These are phyloP conservation scores for Botrytis aclada DNA, from an alignment of 2,329 filamentous ascomycete species.

Conservation along the genomic window DNA sequence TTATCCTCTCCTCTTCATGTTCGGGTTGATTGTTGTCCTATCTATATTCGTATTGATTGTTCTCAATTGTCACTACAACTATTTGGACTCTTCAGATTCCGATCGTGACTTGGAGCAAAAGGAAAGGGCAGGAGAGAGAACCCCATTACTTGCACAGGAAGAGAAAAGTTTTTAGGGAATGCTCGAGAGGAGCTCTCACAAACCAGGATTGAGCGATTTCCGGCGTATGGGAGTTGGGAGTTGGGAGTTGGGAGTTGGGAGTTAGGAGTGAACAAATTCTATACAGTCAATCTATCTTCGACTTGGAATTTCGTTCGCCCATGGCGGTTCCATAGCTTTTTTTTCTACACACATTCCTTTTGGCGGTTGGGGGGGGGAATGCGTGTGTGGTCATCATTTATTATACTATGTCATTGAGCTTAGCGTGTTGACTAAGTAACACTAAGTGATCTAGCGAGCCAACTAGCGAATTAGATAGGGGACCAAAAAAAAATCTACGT, in stretches of 20 bases:
- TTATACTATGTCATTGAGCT: background rate
- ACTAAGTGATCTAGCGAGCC: background rate
- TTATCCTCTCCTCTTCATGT: background rate
- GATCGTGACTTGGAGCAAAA: rapidly evolving
- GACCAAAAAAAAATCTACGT: background rate
- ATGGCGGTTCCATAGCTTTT: background rate
- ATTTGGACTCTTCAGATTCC: background rate
- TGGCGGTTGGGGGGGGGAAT: background rate
- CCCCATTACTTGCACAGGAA: background rate
- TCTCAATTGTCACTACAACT: rapidly evolving
- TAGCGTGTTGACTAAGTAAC: background rate
- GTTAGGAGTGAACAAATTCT: background rate
- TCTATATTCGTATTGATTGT: background rate
- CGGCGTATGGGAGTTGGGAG: background rate
- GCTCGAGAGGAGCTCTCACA: background rate
- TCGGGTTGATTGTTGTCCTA: background rate
- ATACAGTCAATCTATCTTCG: background rate
- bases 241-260: background rate
- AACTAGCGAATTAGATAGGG: constrained; percentile 1
- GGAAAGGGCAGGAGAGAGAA: background rate
- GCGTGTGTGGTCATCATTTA: too few relatives aligned
- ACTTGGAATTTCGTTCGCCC: background rate
- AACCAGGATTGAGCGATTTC: background rate
- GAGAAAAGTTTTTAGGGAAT: background rate
- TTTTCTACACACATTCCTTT: too few relatives aligned